A percentile compares a stretch with the other conserved stretches of the same genome.
phyloP scores from a whole-genome alignment of 1,139 yeast species.

The Taphrina flavorubra region DNA sequence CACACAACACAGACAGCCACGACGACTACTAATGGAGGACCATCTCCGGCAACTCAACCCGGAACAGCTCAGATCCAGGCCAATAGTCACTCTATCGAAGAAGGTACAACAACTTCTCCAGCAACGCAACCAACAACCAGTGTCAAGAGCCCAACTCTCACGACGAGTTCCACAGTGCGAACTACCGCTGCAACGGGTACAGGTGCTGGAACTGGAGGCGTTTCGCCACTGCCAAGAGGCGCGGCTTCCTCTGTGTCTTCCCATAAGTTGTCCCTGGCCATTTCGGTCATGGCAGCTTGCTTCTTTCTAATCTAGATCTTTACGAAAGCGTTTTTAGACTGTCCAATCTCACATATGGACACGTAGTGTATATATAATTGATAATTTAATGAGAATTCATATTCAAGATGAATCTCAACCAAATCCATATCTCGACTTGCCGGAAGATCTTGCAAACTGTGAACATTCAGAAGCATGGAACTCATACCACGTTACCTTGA shows the following conservation, averaged over 20 bases:
- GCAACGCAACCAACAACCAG: not conserved
- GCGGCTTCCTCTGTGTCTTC: not conserved
- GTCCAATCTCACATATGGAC: not conserved
- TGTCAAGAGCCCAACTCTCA: not conserved
- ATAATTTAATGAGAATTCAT: not conserved
- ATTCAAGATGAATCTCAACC: too few species aligned
- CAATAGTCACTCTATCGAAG: too few species aligned
- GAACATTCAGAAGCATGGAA: too few species aligned
- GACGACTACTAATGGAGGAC: too few species aligned
- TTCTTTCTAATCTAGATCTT: not conserved
- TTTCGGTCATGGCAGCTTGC: not conserved
- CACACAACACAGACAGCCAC: not conserved
- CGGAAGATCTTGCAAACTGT: too few species aligned
- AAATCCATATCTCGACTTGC: too few species aligned
- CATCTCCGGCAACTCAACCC: too few species aligned
- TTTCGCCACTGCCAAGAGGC: not conserved
- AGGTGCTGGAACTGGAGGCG: not conserved
- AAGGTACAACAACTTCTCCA: not conserved
- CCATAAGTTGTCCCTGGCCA: not conserved
- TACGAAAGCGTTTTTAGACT: not conserved
- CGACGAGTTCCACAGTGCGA: not conserved
- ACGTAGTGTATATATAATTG: not conserved
- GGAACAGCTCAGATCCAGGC: too few species aligned
- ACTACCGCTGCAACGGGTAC: not conserved
- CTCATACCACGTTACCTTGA: too few species aligned